Conservation (phyloP, 139 green algal genomes). For the Asterochloris erici region DNA sequence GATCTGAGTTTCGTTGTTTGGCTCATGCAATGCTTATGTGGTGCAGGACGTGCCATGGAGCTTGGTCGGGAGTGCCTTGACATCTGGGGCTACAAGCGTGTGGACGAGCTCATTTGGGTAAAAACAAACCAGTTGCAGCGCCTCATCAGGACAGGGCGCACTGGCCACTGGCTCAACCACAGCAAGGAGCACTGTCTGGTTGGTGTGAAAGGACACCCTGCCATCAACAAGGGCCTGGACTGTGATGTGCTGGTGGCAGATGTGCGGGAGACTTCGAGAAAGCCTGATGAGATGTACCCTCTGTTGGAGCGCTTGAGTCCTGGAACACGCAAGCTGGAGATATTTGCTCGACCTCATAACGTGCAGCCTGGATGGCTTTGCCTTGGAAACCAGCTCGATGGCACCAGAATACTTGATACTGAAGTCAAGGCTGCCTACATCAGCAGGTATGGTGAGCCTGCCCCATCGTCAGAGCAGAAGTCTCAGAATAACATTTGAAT, state of each 20-base stretch:
- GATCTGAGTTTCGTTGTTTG: neutral
- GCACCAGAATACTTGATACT: conserved; percentile 33
- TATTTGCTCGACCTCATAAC: conserved; percentile 74
- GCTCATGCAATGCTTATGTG: neutral
- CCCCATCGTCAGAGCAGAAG: neutral
- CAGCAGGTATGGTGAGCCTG: conserved; percentile 14
- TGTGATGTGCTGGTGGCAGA: conserved; percentile 77
- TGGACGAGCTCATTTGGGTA: conserved; percentile 89
- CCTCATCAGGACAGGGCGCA: conserved; percentile 68
- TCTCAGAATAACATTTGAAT: too few relatives aligned
- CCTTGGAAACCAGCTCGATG: conserved; percentile 76
- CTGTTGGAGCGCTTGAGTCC: conserved; percentile 78
- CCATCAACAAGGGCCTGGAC: conserved; percentile 66
- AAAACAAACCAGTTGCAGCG: conserved; percentile 88
- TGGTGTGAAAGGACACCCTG: conserved; percentile 71
- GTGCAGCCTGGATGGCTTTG: conserved; percentile 73
- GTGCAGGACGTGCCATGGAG: conserved; percentile 76
- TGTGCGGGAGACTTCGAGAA: conserved; percentile 73
- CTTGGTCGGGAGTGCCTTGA: conserved; percentile 76
- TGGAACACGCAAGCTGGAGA: conserved; percentile 67
- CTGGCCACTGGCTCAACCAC: conserved; percentile 87
- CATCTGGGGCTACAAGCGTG: conserved; percentile 80
- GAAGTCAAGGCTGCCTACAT: conserved; percentile 23
- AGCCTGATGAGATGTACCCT: conserved; percentile 87
- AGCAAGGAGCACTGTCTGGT: conserved; percentile 89